Percentiles rank a stretch among this genome's conserved stretches.
These are phyloP conservation scores for Nemania sp. DNA, from an alignment of 2,329 filamentous ascomycete genomes.

Conservation along the genomic window DNA sequence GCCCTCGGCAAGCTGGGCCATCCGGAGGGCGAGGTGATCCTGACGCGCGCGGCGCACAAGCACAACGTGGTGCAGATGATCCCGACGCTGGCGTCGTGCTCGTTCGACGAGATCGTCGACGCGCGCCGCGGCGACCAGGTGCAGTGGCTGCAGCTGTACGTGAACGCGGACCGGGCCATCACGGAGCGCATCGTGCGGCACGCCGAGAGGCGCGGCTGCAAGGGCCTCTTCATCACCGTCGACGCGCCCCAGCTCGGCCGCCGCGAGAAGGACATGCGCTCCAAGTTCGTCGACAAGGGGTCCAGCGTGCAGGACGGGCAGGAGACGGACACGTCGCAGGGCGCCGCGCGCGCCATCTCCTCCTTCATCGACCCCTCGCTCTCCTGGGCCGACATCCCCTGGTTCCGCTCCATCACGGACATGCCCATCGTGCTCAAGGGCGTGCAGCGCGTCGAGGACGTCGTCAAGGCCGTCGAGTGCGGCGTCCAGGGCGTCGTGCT, in stretches of 20 bases:
- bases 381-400: conserved; percentile 91
- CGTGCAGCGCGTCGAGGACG: conserved; percentile 94
- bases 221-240: conserved; percentile 96
- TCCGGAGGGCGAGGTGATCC: conserved; percentile 88
- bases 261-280: conserved; percentile 96
- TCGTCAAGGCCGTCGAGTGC: conserved; percentile 79
- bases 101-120: conserved; percentile 96
- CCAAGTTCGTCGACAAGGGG: conserved; percentile 84
- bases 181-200: conserved; percentile 90
- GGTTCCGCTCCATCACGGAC: conserved; percentile 86
- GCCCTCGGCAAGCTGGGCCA: conserved; percentile 94
- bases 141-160: conserved; percentile 96
- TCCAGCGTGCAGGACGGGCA: conserved; percentile 80
- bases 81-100: conserved; percentile 92
- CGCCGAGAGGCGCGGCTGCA: conserved; percentile 89
- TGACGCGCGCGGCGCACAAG: conserved; percentile 81
- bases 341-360: conserved; percentile 91
- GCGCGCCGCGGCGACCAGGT: conserved; percentile 78
- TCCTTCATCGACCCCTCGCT: conserved; percentile 96
- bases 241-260: conserved; percentile 95
- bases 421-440: conserved; percentile 98
- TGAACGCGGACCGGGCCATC: conserved; percentile 93
- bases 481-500: conserved; percentile 90
- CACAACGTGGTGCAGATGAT: conserved; percentile 99
- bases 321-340: conserved; percentile 82